Percentiles rank a stretch among this genome's conserved stretches.
Conservation (phyloP, 306 rosid genomes). For the Alnus rubra region DNA sequence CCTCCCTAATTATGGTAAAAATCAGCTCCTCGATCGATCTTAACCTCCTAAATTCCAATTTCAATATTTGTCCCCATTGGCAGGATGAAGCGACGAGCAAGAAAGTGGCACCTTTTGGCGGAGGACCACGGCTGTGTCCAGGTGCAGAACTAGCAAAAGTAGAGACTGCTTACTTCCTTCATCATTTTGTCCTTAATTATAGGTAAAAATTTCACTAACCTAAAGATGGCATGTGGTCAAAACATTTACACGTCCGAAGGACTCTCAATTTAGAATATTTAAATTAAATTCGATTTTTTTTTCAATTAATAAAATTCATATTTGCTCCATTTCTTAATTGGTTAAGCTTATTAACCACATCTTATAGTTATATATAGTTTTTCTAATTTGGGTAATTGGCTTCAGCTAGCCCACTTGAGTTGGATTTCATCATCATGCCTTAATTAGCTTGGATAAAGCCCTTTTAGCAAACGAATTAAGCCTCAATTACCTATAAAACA, state of each 20-base stretch:
- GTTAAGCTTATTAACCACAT: too few relatives aligned
- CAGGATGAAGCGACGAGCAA: slow-evolving; percentile 55
- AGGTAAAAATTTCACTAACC: slow-evolving; percentile 36
- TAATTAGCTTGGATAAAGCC: too few relatives aligned
- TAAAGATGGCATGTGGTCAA: not conserved
- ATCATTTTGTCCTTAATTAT: slow-evolving; percentile 82
- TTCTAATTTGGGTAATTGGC: too few relatives aligned
- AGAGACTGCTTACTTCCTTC: slow-evolving; percentile 70
- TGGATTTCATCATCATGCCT: too few relatives aligned
- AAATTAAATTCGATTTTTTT: too few relatives aligned
- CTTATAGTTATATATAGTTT: too few relatives aligned
- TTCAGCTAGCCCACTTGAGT: too few relatives aligned
- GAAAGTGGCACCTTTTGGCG: slow-evolving; percentile 70
- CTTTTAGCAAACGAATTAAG: too few relatives aligned
- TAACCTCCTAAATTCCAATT: not conserved
- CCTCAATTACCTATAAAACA: too few relatives aligned
- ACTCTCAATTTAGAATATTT: too few relatives aligned
- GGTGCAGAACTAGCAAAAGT: slow-evolving; percentile 79
- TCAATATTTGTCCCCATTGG: slow-evolving; percentile 24
- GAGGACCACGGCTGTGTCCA: slow-evolving; percentile 85
- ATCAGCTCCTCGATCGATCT: not conserved
- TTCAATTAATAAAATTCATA: not conserved
- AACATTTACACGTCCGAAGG: too few relatives aligned
- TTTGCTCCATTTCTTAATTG: too few relatives aligned
- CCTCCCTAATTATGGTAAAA: not conserved